Percentiles rank a stretch among this genome's conserved stretches.
Evolutionary conservation across 495 filamentous ascomycete genomes (phyloP).

Genomic region (Daldinia decipiens): DNA sequence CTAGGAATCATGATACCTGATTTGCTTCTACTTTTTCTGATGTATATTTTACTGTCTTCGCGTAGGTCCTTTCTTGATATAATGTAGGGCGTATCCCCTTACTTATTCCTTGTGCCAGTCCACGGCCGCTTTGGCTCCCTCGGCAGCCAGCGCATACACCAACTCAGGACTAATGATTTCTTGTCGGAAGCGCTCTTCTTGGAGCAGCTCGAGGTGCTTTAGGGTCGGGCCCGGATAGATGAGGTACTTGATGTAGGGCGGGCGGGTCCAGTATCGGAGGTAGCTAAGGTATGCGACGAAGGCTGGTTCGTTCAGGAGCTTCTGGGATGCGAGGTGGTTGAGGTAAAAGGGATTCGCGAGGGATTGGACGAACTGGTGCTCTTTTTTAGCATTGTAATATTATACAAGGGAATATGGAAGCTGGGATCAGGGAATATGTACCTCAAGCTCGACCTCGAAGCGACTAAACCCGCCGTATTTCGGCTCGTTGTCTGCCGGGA

Average conservation of each 20-base stretch:
- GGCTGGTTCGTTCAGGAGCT: conserved; percentile 67
- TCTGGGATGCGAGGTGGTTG: conserved; percentile 78
- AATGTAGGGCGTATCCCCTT: not conserved
- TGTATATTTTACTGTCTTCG: not conserved
- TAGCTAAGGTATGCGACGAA: conserved; percentile 87
- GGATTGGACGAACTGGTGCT: conserved; percentile 79
- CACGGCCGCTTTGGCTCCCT: conserved; percentile 62
- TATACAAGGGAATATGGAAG: not conserved
- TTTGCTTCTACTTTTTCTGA: not conserved
- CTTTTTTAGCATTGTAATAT: conserved; percentile 38
- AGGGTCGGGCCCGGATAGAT: conserved; percentile 86
- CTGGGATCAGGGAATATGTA: conserved; percentile 34
- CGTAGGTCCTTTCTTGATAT: not conserved
- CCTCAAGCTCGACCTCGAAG: conserved; percentile 81
- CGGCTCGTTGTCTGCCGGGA: conserved; percentile 50
- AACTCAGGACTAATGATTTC: conserved; percentile 83
- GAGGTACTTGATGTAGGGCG: conserved; percentile 84
- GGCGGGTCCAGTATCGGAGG: conserved; percentile 83
- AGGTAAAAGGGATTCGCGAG: conserved; percentile 87
- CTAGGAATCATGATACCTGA: conserved; percentile 40
- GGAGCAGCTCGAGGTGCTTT: conserved; percentile 80
- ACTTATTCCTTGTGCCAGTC: conserved; percentile 57
- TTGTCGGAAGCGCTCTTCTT: conserved; percentile 82
- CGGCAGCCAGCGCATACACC: conserved; percentile 68
- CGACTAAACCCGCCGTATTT: conserved; percentile 72